A percentile compares a stretch with the other conserved stretches of the same genome.
These are phyloP conservation scores for Cercophora sp. DNA, from an alignment of 495 filamentous ascomycete genomes.

Conservation along the genomic window DNA sequence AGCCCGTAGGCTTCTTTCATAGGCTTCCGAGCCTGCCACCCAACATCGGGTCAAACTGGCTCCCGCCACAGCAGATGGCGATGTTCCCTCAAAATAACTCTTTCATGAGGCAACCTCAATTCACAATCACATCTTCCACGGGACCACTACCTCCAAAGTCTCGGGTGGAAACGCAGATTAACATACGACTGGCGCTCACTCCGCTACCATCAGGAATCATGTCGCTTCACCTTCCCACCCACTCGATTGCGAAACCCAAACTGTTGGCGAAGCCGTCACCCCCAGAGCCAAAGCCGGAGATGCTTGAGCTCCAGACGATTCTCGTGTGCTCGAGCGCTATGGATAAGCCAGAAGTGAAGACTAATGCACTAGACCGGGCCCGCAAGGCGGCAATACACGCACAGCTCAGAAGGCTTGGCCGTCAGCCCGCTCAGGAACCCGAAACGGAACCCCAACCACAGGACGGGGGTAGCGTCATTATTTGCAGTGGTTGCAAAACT, in stretches of 20 bases:
- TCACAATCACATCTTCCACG: too few relatives aligned
- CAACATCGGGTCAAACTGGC: too few relatives aligned
- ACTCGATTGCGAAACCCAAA: conserved; percentile 90
- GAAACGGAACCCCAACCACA: conserved; percentile 45
- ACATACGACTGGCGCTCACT: conserved; percentile 69
- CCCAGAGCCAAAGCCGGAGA: conserved; percentile 60
- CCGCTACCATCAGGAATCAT: conserved; percentile 69
- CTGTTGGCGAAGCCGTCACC: conserved; percentile 65
- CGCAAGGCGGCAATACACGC: neutral
- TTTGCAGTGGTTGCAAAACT: conserved; percentile 77
- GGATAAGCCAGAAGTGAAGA: conserved; percentile 65
- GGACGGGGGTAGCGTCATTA: conserved; percentile 83
- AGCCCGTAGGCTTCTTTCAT: too few relatives aligned
- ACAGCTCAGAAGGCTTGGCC: conserved; percentile 25
- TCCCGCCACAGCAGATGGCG: too few relatives aligned
- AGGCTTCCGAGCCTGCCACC: too few relatives aligned
- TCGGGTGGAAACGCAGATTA: conserved; percentile 91
- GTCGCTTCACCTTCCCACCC: conserved; percentile 76
- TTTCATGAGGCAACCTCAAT: neutral
- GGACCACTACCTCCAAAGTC: conserved; percentile 56
- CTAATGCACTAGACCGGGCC: conserved; percentile 52
- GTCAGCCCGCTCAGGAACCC: conserved; percentile 37
- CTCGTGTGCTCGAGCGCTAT: conserved; percentile 94
- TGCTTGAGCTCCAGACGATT: conserved; percentile 72
- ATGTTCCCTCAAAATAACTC: neutral